Percentiles rank a stretch among this genome's conserved stretches.
phyloP scores from a whole-genome alignment of 208 protist species.

The Acanthamoeba polyphaga region DNA sequence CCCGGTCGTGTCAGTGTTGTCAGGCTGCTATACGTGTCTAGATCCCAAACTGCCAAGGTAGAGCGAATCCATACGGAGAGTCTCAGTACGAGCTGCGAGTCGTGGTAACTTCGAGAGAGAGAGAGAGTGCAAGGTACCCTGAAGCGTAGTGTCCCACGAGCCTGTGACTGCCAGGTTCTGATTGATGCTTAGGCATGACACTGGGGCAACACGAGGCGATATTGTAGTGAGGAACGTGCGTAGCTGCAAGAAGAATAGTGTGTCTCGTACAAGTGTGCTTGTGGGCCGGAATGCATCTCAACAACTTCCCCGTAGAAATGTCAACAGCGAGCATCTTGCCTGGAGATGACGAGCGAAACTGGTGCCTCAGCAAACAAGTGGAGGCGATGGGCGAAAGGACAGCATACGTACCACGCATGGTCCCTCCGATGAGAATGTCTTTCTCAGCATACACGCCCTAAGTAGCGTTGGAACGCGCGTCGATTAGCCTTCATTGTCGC shows the following conservation, averaged over 20 bases:
- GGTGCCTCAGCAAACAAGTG: not conserved
- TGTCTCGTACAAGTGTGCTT: not conserved
- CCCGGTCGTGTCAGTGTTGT: not conserved
- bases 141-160: constrained; percentile 52
- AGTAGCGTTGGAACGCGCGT: not conserved
- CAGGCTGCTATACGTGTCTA: not conserved
- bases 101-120: not conserved
- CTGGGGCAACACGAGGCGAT: not conserved
- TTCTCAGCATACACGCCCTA: constrained; percentile 42
- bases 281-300: constrained; percentile 32
- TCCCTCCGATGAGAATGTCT: constrained; percentile 11
- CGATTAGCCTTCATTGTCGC: not conserved
- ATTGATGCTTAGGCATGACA: constrained; percentile 47
- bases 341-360: not conserved
- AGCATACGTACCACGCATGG: constrained; percentile 22
- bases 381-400: not conserved
- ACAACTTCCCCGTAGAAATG: not conserved
- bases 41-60: constrained; percentile 20
- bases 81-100: not conserved
- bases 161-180: constrained; percentile 38
- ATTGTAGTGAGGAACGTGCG: not conserved
- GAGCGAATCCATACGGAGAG: not conserved
- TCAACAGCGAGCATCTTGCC: constrained; percentile 28
- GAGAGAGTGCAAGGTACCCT: not conserved
- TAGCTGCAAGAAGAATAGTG: not conserved